Conservation (phyloP, 2,329 filamentous ascomycete genomes). For the Colletotrichum theobromicola region DNA sequence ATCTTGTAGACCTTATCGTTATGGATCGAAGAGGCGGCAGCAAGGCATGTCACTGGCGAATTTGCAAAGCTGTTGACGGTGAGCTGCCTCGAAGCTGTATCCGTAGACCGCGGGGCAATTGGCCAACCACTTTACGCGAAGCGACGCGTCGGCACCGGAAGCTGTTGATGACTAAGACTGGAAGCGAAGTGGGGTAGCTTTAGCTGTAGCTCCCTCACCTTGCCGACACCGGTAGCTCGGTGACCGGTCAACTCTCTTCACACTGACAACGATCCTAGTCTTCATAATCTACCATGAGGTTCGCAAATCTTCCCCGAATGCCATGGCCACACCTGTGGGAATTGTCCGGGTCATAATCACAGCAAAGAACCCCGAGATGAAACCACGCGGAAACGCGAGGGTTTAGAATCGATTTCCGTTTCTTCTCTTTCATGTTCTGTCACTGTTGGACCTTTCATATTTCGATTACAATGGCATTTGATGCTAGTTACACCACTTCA, state of each 20-base stretch:
- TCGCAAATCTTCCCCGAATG: neutral
- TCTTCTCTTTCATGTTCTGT: too few relatives aligned
- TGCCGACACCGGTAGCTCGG: neutral
- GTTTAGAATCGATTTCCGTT: neutral
- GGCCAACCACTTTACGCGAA: constrained; percentile 19
- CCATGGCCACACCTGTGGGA: too few relatives aligned
- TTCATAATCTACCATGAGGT: neutral
- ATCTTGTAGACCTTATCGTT: constrained; percentile 32
- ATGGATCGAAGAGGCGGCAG: neutral
- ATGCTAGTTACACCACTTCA: neutral
- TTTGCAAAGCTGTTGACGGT: neutral
- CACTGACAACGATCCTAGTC: neutral
- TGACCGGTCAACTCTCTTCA: neutral
- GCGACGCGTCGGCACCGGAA: neutral
- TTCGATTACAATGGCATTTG: neutral
- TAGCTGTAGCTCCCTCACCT: neutral
- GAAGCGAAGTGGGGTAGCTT: neutral
- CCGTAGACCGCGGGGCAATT: neutral
- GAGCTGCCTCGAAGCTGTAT: neutral
- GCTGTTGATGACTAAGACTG: neutral
- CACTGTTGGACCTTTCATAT: neutral
- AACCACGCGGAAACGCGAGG: neutral
- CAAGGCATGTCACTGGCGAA: neutral
- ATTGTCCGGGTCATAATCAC: too few relatives aligned
- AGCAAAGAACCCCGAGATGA: neutral